Conservation (phyloP, 192 early-diverging fungal species). For the Backusella parvicylindrica region DNA sequence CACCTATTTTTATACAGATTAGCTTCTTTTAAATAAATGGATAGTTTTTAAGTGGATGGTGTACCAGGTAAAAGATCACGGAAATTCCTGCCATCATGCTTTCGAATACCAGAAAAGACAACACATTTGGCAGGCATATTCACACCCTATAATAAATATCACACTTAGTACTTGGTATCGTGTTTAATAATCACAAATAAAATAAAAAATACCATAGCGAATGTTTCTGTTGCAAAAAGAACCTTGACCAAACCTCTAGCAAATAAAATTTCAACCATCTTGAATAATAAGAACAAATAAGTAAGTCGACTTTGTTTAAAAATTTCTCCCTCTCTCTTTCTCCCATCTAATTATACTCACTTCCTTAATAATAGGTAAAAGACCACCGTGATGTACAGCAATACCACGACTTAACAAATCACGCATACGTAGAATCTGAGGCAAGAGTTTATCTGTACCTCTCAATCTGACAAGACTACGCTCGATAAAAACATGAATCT, state of each 20-base stretch:
- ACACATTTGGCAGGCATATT: slow-evolving; percentile 96
- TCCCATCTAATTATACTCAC: slow-evolving; percentile 22
- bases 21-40: neutral
- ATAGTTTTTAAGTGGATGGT: neutral
- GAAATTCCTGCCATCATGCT: slow-evolving; percentile 91
- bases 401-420: slow-evolving; percentile 88
- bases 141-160: slow-evolving; percentile 64
- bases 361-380: slow-evolving; percentile 97
- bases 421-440: slow-evolving; percentile 84
- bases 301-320: neutral
- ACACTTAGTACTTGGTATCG: too few species aligned
- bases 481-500: slow-evolving; percentile 88
- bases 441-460: slow-evolving; percentile 79
- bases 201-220: slow-evolving; percentile 76
- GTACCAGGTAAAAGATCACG: slow-evolving; percentile 83
- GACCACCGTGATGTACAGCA: slow-evolving; percentile 95
- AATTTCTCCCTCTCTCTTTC: neutral
- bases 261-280: slow-evolving; percentile 96
- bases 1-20: slow-evolving; percentile 46
- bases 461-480: slow-evolving; percentile 76
- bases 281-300: neutral
- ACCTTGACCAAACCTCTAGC: slow-evolving; percentile 84
- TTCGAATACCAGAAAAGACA: slow-evolving; percentile 87
- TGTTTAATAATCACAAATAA: neutral
- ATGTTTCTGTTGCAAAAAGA: slow-evolving; percentile 98